Conservation (phyloP, 805 yeast genomes). For the Myxozyma vanderwaltii region DNA sequence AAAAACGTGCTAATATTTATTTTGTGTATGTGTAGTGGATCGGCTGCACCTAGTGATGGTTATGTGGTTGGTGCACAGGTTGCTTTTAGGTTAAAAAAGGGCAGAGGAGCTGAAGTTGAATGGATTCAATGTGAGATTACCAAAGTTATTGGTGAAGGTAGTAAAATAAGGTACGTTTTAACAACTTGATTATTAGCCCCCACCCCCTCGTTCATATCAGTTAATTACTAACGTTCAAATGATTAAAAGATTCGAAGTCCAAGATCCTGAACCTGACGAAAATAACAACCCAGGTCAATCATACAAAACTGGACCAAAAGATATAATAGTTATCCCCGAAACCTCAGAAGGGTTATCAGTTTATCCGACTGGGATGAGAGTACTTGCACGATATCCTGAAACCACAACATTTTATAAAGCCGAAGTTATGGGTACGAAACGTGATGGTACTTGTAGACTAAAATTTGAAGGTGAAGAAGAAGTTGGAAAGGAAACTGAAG, state of each 20-base stretch:
- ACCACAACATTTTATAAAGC: slow-evolving; percentile 97
- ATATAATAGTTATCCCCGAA: slow-evolving; percentile 71
- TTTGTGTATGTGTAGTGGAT: slow-evolving; percentile 8
- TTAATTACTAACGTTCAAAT: slow-evolving; percentile 27
- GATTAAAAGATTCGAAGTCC: slow-evolving; percentile 68
- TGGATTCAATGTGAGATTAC: slow-evolving; percentile 96
- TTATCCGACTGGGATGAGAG: slow-evolving; percentile 77
- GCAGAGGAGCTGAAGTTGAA: slow-evolving; percentile 73
- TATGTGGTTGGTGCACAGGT: slow-evolving; percentile 66
- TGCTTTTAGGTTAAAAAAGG: slow-evolving; percentile 69
- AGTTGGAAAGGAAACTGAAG: slow-evolving; percentile 92
- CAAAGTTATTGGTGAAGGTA: slow-evolving; percentile 72
- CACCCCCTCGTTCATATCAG: too few relatives aligned
- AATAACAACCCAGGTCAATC: slow-evolving; percentile 83
- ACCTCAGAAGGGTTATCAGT: slow-evolving; percentile 47
- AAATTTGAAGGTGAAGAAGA: slow-evolving; percentile 97
- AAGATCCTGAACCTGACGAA: slow-evolving; percentile 98
- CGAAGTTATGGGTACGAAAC: slow-evolving; percentile 73
- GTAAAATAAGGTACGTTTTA: slow-evolving; percentile 39
- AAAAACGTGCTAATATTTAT: too few relatives aligned
- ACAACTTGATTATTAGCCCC: not conserved
- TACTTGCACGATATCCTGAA: slow-evolving; percentile 93
- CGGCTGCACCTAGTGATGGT: slow-evolving; percentile 18
- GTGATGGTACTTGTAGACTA: slow-evolving; percentile 76
- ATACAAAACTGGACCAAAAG: slow-evolving; percentile 80